Evolutionary conservation across 176 grass and related monocot species (phyloP).

Genomic region (Luzula sylvatica): DNA sequence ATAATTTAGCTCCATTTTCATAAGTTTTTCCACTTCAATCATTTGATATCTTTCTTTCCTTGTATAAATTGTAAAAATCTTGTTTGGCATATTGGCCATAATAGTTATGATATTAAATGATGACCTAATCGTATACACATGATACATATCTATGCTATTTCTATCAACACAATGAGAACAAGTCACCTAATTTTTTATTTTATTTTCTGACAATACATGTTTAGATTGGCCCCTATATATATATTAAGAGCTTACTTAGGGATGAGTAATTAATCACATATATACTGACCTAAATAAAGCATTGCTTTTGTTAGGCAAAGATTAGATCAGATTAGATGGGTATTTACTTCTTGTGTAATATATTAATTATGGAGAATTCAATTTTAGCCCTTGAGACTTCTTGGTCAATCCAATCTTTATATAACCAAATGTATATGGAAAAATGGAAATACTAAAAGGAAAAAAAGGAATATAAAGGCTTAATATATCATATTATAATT

Average conservation of each 20-base stretch:
- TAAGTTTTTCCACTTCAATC: too few relatives aligned
- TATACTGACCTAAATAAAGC: constrained; percentile 12
- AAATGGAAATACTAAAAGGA: too few relatives aligned
- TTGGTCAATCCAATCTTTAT: background rate
- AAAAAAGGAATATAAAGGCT: too few relatives aligned
- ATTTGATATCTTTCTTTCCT: background rate
- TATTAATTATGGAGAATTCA: too few relatives aligned
- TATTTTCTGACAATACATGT: background rate
- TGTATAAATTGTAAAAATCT: background rate
- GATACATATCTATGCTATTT: background rate
- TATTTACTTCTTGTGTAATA: background rate
- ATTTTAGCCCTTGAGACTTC: background rate
- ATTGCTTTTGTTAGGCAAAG: background rate
- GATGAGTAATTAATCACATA: constrained; percentile 14
- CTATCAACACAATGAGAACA: too few relatives aligned
- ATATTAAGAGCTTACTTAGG: constrained; percentile 9
- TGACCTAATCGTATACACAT: constrained; percentile 17
- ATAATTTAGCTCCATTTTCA: too few relatives aligned
- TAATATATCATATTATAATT: too few relatives aligned
- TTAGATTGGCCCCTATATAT: too few relatives aligned
- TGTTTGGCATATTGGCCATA: background rate
- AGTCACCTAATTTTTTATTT: background rate
- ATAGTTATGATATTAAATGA: constrained; percentile 6
- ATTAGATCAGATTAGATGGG: background rate
- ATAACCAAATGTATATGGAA: background rate